Conservation (phyloP, 2,329 filamentous ascomycete species). For the Verticillium nubilum region DNA sequence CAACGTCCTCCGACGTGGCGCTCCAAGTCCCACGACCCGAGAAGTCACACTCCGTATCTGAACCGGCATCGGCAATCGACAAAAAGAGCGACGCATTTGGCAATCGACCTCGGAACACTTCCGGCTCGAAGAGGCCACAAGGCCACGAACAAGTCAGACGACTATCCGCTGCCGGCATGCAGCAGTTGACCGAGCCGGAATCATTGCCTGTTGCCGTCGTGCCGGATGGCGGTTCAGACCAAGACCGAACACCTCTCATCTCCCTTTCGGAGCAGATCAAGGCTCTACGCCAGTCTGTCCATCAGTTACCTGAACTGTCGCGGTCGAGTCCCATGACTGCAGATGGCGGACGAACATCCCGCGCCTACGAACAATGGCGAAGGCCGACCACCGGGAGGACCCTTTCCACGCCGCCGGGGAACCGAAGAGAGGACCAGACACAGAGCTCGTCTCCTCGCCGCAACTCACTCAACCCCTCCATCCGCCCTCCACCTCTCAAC, state of each 20-base stretch:
- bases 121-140: conserved; percentile 14
- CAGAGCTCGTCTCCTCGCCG: conserved; percentile 32
- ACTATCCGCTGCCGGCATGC: conserved; percentile 53
- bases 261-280: conserved; percentile 27
- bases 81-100: conserved; percentile 3
- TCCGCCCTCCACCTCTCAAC: conserved; percentile 26
- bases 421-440: conserved; percentile 27
- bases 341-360: conserved; percentile 16
- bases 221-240: conserved; percentile 1
- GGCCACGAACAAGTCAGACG: conserved; percentile 43
- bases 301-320: conserved; percentile 19
- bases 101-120: conserved; percentile 3
- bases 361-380: conserved; percentile 23
- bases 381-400: conserved; percentile 33
- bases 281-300: conserved; percentile 19
- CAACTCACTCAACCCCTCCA: conserved; percentile 43
- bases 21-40: not conserved
- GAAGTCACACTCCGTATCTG: conserved; percentile 2
- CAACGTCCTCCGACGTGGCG: not conserved
- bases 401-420: conserved; percentile 47
- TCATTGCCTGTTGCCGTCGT: conserved; percentile 51
- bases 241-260: conserved; percentile 28
- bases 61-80: conserved; percentile 4
- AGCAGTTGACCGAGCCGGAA: conserved; percentile 51
- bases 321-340: conserved; percentile 16